Evolutionary conservation across 305 asterid species (phyloP).

Genomic region (Stenogyne calaminthoides): DNA sequence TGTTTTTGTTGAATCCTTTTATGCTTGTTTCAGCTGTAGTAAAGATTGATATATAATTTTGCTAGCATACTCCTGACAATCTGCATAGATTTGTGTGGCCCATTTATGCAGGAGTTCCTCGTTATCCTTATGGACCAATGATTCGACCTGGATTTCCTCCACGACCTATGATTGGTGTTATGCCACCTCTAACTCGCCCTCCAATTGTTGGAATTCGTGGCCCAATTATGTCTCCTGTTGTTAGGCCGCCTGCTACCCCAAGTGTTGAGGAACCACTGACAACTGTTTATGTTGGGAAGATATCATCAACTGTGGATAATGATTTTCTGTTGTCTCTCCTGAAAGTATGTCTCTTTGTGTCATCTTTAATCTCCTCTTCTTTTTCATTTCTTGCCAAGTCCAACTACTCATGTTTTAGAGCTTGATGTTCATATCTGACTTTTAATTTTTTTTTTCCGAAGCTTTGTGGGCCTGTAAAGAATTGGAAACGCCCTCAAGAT

Average conservation of each 20-base stretch:
- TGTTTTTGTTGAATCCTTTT: slow-evolving; percentile 52
- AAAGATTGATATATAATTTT: slow-evolving; percentile 18
- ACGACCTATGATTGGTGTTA: slow-evolving; percentile 62
- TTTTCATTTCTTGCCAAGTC: slow-evolving; percentile 18
- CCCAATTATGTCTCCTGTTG: slow-evolving; percentile 59
- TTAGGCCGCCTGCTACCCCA: slow-evolving; percentile 60
- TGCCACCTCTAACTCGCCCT: slow-evolving; percentile 78
- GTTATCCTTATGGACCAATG: slow-evolving; percentile 74
- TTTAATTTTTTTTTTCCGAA: slow-evolving; percentile 42
- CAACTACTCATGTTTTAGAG: slow-evolving; percentile 14
- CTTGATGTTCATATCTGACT: slow-evolving; percentile 35
- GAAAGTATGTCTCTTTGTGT: slow-evolving; percentile 55
- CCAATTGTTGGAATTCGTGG: slow-evolving; percentile 73
- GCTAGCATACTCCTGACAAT: slow-evolving; percentile 56
- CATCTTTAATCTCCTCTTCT: slow-evolving; percentile 9
- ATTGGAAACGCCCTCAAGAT: slow-evolving; percentile 98
- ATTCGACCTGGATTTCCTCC: slow-evolving; percentile 72
- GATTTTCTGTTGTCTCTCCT: slow-evolving; percentile 87
- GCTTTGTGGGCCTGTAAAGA: slow-evolving; percentile 98
- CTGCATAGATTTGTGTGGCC: slow-evolving; percentile 72
- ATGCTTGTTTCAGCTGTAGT: slow-evolving; percentile 36
- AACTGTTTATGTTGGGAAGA: slow-evolving; percentile 91
- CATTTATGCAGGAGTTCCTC: slow-evolving; percentile 76
- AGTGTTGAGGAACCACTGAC: slow-evolving; percentile 79
- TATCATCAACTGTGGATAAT: slow-evolving; percentile 86